A percentile compares a stretch with the other conserved stretches of the same genome.
Evolutionary conservation across 148 eudicot genomes (phyloP).

Genomic region (Rhododendron henanense): DNA sequence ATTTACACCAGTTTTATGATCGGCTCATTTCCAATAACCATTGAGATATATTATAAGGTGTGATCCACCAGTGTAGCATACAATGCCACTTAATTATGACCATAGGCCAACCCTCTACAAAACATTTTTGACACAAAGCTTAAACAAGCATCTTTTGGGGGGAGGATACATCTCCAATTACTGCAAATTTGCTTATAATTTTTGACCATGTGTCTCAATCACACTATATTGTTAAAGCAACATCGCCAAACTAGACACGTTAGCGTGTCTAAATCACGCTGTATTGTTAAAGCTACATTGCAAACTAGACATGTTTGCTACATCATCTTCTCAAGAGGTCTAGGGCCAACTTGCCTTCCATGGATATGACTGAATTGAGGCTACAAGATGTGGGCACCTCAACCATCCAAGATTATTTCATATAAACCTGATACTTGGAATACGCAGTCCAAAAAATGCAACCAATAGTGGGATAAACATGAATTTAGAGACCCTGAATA

Average conservation of each 20-base stretch:
- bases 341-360: background rate
- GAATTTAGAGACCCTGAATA: background rate
- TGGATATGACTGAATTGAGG: background rate
- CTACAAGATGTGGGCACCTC: background rate
- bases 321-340: background rate
- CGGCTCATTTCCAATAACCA: background rate
- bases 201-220: background rate
- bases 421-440: background rate
- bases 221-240: background rate
- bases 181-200: background rate
- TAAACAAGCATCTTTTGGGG: background rate
- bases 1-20: background rate
- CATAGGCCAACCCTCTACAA: background rate
- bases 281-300: background rate
- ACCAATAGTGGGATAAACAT: background rate
- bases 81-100: background rate
- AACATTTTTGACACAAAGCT: background rate
- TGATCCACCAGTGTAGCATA: constrained; percentile 9
- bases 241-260: background rate
- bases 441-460: background rate
- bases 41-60: background rate
- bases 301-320: background rate
- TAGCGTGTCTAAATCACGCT: background rate
- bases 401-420: background rate
- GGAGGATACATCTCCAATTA: background rate